These are phyloP conservation scores for Solanum tarapatanum DNA, from an alignment of 257 asterid genomes.

Conservation along the genomic window DNA sequence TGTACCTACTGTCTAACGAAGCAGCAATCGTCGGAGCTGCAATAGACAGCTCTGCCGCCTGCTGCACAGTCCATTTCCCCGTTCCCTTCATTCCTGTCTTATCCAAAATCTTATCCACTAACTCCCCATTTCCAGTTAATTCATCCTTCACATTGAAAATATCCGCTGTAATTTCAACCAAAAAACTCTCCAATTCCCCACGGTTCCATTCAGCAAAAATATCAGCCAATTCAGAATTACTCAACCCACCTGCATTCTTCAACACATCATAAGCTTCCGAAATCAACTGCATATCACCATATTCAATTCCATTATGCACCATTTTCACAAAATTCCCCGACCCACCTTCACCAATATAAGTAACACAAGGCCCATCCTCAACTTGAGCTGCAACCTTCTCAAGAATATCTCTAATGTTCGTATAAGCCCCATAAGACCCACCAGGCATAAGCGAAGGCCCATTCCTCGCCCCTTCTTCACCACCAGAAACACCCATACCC, in stretches of 20 bases:
- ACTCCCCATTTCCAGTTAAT: conserved; percentile 34
- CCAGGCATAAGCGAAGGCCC: conserved; percentile 95
- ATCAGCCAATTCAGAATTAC: conserved; percentile 56
- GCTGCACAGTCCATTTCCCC: conserved; percentile 97
- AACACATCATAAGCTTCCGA: conserved; percentile 81
- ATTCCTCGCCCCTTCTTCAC: conserved; percentile 78
- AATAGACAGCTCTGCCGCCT: conserved; percentile 83
- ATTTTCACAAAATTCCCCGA: conserved; percentile 85
- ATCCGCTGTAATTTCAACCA: conserved; percentile 75
- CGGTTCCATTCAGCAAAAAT: conserved; percentile 74
- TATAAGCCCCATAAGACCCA: conserved; percentile 65
- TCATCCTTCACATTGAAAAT: conserved; percentile 64
- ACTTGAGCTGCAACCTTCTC: conserved; percentile 88
- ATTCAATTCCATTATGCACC: conserved; percentile 91
- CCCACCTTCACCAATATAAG: conserved; percentile 85
- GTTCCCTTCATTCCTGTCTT: conserved; percentile 87
- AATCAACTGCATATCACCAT: conserved; percentile 91
- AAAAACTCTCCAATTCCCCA: conserved; percentile 82
- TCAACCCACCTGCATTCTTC: conserved; percentile 58
- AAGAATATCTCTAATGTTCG: conserved; percentile 47
- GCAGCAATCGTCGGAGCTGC: conserved; percentile 96
- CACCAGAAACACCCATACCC: conserved; percentile 97
- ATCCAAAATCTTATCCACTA: conserved; percentile 83
- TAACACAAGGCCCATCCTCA: conserved; percentile 88
- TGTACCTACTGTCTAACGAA: conserved; percentile 57